Base-by-base conservation (phyloP, 805 yeast species). In the Yarrowia osloensis region DNA sequence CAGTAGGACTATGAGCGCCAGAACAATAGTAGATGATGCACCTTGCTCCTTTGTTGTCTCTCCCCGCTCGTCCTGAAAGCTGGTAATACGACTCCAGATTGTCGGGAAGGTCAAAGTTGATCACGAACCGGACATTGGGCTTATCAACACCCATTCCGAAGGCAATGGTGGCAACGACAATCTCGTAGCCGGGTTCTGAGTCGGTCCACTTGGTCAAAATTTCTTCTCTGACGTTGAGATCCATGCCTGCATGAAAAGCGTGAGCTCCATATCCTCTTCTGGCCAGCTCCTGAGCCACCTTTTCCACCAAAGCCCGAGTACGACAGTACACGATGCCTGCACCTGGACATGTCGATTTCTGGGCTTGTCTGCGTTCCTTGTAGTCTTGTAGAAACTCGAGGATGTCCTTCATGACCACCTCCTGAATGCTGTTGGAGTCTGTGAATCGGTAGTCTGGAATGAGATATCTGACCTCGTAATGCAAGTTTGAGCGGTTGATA, bases 61-160 rank as follows among this genome's bases (percentile, higher is more conserved):
- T 84, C 7, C 99, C 99, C 7, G 98, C 98, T 77, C 99, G 85
- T n/a, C 99, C 99, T 0, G 98, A 91, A 74, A 93, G 98, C 77
- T 94, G 99, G 73, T 94, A 94, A 76, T 94, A 94, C 0, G 97
- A 97, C 77, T 94, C 98, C 67, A 94, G 79, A 67, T 91, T 90
- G 72, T 97, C 81, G 0, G 98, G 98, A 22, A 94, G 79, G 9
- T 93, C 90, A 69, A 88, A 82, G 77, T 94, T 98, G 52, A 90
- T 86, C 2, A 94, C 98, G 78, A 84, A 93, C 59, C 98, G 81
- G 11, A 94, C 98, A 76, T 94, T 96, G 0, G 97, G 90, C 75
- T 94, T 94, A 77, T 94, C 99, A 65, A 94, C 93, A 62, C 99
- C 99, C 98, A 94, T 94, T 33, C 99, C 99, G 81, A 94, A 94